Conservation (phyloP, 2,329 filamentous ascomycete species). For the Ophiostoma triangulosporum region DNA sequence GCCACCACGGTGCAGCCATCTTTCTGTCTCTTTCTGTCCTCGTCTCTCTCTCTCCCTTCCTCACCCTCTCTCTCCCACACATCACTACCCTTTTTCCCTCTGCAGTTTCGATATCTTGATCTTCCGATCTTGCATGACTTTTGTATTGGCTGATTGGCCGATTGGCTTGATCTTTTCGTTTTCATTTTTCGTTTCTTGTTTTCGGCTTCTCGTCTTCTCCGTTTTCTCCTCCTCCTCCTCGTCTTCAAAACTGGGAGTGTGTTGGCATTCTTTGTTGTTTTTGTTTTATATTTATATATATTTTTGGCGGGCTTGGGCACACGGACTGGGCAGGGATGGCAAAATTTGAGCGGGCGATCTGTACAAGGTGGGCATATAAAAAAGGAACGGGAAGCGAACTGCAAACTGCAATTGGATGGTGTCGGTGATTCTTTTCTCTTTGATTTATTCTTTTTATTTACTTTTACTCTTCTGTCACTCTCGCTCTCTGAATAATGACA, state of each 20-base stretch:
- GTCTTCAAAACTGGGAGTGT: conserved; percentile 1
- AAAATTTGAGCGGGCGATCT: conserved; percentile 13
- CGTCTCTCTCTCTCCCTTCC: conserved; percentile 4
- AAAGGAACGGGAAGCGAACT: conserved; percentile 11
- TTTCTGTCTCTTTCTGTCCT: conserved; percentile 1
- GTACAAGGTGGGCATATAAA: conserved; percentile 11
- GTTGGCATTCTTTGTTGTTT: conserved; percentile 4
- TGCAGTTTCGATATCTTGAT: neutral
- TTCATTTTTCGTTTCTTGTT: conserved; percentile 1
- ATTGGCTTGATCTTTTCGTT: conserved; percentile 1
- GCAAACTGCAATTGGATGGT: conserved; percentile 12
- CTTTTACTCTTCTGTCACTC: neutral
- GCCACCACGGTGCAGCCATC: neutral
- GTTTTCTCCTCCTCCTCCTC: neutral
- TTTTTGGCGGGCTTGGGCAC: conserved; percentile 13
- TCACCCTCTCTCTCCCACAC: neutral
- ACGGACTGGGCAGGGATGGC: conserved; percentile 12
- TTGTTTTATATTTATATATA: conserved; percentile 9
- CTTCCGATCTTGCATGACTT: too few species aligned
- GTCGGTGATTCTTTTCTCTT: conserved; percentile 13
- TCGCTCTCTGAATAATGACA: too few species aligned
- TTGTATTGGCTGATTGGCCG: too few species aligned
- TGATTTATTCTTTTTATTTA: conserved; percentile 6
- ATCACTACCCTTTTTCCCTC: neutral
- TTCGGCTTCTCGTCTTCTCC: neutral